phyloP scores from a whole-genome alignment of 352 stramenopile species.

The Blastocystis sp. region DNA sequence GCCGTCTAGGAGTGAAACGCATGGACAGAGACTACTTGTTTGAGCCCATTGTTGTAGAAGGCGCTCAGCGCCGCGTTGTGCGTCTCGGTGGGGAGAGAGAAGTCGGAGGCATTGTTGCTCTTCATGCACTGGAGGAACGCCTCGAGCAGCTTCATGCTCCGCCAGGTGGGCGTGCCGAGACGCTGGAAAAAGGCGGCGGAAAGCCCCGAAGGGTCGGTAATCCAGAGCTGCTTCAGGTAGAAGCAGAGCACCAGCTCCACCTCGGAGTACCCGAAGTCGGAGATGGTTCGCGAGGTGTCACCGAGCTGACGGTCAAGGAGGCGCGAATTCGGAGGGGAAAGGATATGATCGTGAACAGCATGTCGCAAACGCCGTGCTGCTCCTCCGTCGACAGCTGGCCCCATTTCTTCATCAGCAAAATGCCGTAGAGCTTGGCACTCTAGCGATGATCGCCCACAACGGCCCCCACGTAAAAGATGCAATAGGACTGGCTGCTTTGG shows the following conservation, averaged over 20 bases:
- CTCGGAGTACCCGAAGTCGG: conserved; percentile 60
- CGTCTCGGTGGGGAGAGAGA: background rate
- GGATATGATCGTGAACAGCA: conserved; percentile 62
- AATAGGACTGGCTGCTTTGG: conserved; percentile 58
- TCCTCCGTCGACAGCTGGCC: background rate
- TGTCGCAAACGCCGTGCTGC: conserved; percentile 11
- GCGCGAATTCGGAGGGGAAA: background rate
- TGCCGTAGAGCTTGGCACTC: conserved; percentile 59
- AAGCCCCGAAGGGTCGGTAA: background rate
- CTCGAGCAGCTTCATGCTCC: conserved; percentile 40
- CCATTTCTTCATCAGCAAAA: conserved; percentile 56
- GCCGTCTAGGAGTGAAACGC: background rate
- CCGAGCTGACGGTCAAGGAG: conserved; percentile 33
- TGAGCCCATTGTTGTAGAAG: conserved; percentile 7
- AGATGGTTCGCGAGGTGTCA: conserved; percentile 32
- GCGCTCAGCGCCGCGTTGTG: conserved; percentile 16
- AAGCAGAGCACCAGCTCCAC: conserved; percentile 38
- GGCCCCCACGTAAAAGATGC: conserved; percentile 37
- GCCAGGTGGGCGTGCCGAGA: conserved; percentile 12
- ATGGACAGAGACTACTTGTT: conserved; percentile 6
- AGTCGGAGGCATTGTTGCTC: conserved; percentile 15
- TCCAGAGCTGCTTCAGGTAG: conserved; percentile 50
- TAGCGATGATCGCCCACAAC: background rate
- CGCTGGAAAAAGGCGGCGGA: conserved; percentile 8
- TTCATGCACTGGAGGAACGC: conserved; percentile 39